Evolutionary conservation across 257 asterid genomes (phyloP), one percentile per base, ranked within the genome.

Genomic region (Salvia hispanica): DNA sequence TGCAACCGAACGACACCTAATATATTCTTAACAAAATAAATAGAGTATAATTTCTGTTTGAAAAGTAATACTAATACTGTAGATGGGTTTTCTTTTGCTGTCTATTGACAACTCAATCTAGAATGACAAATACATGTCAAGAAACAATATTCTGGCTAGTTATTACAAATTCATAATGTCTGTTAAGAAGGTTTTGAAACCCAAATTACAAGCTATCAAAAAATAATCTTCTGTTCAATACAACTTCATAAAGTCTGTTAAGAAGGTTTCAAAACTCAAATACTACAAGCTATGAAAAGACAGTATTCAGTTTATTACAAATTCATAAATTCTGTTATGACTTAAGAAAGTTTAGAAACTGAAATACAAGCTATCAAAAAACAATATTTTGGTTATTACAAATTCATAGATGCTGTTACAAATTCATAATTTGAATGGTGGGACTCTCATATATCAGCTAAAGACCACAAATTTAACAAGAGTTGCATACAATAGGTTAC

Each of bases 401-500:
- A 6, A 18, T 50, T 16, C 31, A 58, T 36, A 39, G 21, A 18
- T 18, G 21, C 21, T 18, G 21, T 14, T 15, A 55, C 8, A 53
- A 6, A 18, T 50, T 16, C 31, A 58, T 36, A 39, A 18, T 59
- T 3, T 25, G 31, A 25, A 25, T 25, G 31, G 31, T 25, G 2
- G 2, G 31, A 11, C n/a, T 58, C 39, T 16, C 48, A 37, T 60
- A 61, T 42, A 61, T 42, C 37, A n/a, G 66, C 69, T 47, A 34
- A 25, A n/a, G 47, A 62, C 63, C 56, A 15, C n/a, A 36, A 7
- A 9, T n/a, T 15, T 9, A 5, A 62, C 48, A 36, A 4, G 44
- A 60, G 58, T 52, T 74, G 57, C 54, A 21, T 18, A 59, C 53
- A 43, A 13, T 25, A 7, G 31, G 48, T 43, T 64, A 58, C 48